Conservation (phyloP, 2,329 filamentous ascomycete species). For the Hypoxylon sp. region DNA sequence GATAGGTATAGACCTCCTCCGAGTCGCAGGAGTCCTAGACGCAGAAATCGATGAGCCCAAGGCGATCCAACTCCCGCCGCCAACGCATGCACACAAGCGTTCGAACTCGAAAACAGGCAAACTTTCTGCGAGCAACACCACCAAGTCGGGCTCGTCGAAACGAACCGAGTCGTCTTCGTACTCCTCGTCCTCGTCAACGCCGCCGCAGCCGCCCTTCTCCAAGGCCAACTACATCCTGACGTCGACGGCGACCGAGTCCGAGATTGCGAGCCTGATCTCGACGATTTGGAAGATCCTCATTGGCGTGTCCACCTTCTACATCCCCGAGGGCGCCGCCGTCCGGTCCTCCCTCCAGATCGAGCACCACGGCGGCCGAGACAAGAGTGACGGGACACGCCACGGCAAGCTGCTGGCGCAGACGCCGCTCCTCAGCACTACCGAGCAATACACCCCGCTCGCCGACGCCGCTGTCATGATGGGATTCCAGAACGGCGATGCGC, state of each 20-base stretch:
- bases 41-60: conserved; percentile 49
- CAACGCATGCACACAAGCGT: conserved; percentile 30
- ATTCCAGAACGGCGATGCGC: conserved; percentile 16
- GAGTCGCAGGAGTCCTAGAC: conserved; percentile 65
- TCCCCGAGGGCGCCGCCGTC: conserved; percentile 47
- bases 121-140: conserved; percentile 23
- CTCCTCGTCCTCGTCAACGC: too few species aligned
- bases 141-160: conserved; percentile 24
- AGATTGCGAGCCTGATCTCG: conserved; percentile 62
- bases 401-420: conserved; percentile 25
- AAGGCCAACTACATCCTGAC: conserved; percentile 66
- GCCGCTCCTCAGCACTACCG: conserved; percentile 29
- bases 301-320: conserved; percentile 56
- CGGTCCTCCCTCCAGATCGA: conserved; percentile 8
- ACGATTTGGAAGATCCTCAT: conserved; percentile 60
- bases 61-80: conserved; percentile 18
- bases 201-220: conserved; percentile 52
- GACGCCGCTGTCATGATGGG: conserved; percentile 40
- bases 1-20: conserved; percentile 63
- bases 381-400: neutral
- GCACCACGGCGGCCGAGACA: neutral
- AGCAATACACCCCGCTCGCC: conserved; percentile 36
- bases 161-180: conserved; percentile 38
- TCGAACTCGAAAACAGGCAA: conserved; percentile 43
- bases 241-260: conserved; percentile 60